These are phyloP conservation scores for Akanthomyces muscarius DNA, from an alignment of 2,329 filamentous ascomycete species.

Conservation along the genomic window DNA sequence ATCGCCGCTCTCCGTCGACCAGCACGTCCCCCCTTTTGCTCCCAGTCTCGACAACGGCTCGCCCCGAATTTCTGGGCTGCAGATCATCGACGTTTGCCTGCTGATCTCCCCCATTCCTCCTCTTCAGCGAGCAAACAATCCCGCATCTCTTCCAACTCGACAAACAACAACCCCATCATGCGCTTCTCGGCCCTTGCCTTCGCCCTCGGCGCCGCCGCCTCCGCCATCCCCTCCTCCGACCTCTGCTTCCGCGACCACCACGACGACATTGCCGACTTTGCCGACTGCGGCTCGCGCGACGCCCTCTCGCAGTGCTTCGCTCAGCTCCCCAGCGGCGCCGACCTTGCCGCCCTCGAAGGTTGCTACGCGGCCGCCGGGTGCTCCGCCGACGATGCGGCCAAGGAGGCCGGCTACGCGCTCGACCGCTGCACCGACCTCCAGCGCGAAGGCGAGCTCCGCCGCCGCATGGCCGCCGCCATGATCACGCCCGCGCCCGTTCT, in stretches of 20 bases:
- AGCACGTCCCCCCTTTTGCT: background rate
- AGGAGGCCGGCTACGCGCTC: constrained; percentile 29
- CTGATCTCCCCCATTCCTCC: background rate
- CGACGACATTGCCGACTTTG: constrained; percentile 35
- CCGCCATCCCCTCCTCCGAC: constrained; percentile 26
- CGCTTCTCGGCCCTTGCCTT: constrained; percentile 32
- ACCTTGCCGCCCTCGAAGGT: constrained; percentile 33
- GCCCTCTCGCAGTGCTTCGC: constrained; percentile 42
- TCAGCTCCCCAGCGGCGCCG: constrained; percentile 28
- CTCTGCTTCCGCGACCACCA: constrained; percentile 40
- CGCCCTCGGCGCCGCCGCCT: constrained; percentile 31
- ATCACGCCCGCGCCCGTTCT: constrained; percentile 19
- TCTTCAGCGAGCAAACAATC: constrained; percentile 1
- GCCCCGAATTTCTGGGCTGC: constrained; percentile 12
- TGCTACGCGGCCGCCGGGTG: constrained; percentile 37
- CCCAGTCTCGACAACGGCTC: constrained; percentile 15
- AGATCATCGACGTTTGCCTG: constrained; percentile 4
- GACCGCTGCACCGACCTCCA: constrained; percentile 31
- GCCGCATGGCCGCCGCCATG: constrained; percentile 20
- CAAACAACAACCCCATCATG: constrained; percentile 22
- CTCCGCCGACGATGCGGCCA: constrained; percentile 27
- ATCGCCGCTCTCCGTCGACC: background rate
- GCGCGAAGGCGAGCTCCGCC: constrained; percentile 21
- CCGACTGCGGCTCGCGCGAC: constrained; percentile 42
- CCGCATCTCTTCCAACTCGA: background rate